Percentiles rank a stretch among this genome's conserved stretches.
Evolutionary conservation across 371 early-diverging fungal genomes (phyloP).

Genomic region (Rhizopus arrhizus): DNA sequence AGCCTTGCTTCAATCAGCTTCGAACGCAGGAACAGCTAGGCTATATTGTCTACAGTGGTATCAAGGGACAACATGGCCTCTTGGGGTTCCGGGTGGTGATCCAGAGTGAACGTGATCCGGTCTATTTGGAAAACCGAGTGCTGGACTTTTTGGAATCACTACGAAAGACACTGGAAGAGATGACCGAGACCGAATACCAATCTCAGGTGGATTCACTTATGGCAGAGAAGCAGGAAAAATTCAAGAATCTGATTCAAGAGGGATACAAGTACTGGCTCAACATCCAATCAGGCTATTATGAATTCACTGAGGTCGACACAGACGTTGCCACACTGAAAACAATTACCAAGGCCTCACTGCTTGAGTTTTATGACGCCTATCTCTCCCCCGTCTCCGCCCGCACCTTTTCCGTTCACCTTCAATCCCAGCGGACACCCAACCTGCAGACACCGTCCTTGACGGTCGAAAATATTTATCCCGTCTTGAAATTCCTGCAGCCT

Average conservation of each 20-base stretch:
- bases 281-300: conserved; percentile 78
- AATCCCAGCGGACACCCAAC: conserved; percentile 53
- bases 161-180: conserved; percentile 55
- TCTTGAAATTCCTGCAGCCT: conserved; percentile 11
- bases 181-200: conserved; percentile 74
- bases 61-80: conserved; percentile 57
- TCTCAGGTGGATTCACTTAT: conserved; percentile 75
- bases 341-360: conserved; percentile 50
- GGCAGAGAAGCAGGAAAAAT: conserved; percentile 73
- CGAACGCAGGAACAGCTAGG: conserved; percentile 89
- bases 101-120: conserved; percentile 85
- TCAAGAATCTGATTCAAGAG: conserved; percentile 83
- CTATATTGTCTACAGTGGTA: conserved; percentile 79
- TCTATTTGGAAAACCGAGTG: conserved; percentile 78
- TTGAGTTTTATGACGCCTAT: conserved; percentile 60
- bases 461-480: conserved; percentile 26
- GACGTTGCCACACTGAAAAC: conserved; percentile 60
- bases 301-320: conserved; percentile 70
- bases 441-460: conserved; percentile 8
- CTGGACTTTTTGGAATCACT: conserved; percentile 72
- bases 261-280: conserved; percentile 75
- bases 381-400: conserved; percentile 65
- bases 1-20: conserved; percentile 90
- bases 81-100: conserved; percentile 76
- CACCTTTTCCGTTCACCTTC: conserved; percentile 71